These are phyloP conservation scores for Suillus weaverae DNA, from an alignment of 768 basidiomycete genomes.

Conservation along the genomic window DNA sequence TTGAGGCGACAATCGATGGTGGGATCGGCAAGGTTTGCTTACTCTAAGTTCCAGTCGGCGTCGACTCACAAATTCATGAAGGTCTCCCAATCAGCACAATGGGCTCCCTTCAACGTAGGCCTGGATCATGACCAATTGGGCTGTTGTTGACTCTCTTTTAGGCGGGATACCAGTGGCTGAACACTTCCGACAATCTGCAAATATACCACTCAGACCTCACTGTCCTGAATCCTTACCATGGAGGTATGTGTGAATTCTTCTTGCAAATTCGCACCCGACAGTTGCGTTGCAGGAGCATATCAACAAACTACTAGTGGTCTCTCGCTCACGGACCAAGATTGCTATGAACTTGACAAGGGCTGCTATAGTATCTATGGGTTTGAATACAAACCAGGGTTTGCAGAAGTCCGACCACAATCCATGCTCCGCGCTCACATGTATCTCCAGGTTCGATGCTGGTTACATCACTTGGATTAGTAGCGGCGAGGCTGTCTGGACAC, in stretches of 20 bases:
- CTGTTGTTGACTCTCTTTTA: slow-evolving; percentile 10
- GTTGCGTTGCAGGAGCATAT: slow-evolving; percentile 25
- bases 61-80: slow-evolving; percentile 22
- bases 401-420: neutral
- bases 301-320: slow-evolving; percentile 43
- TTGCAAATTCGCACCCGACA: slow-evolving; percentile 23
- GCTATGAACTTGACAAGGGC: slow-evolving; percentile 41
- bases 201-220: slow-evolving; percentile 41
- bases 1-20: slow-evolving; percentile 46
- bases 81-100: slow-evolving; percentile 58
- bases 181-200: slow-evolving; percentile 32
- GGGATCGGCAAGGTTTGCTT: slow-evolving; percentile 35
- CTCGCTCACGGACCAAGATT: slow-evolving; percentile 39
- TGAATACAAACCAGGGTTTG: slow-evolving; percentile 48
- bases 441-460: slow-evolving; percentile 43
- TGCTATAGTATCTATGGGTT: slow-evolving; percentile 54
- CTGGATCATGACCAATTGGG: neutral
- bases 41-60: slow-evolving; percentile 1
- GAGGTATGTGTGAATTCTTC: slow-evolving; percentile 33
- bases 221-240: slow-evolving; percentile 43
- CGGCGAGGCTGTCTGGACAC: slow-evolving; percentile 55
- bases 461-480: slow-evolving; percentile 75
- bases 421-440: neutral
- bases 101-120: slow-evolving; percentile 37
- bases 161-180: slow-evolving; percentile 46